phyloP scores from a whole-genome alignment of 495 filamentous ascomycete species.

The Hypoxylon intermedium region DNA sequence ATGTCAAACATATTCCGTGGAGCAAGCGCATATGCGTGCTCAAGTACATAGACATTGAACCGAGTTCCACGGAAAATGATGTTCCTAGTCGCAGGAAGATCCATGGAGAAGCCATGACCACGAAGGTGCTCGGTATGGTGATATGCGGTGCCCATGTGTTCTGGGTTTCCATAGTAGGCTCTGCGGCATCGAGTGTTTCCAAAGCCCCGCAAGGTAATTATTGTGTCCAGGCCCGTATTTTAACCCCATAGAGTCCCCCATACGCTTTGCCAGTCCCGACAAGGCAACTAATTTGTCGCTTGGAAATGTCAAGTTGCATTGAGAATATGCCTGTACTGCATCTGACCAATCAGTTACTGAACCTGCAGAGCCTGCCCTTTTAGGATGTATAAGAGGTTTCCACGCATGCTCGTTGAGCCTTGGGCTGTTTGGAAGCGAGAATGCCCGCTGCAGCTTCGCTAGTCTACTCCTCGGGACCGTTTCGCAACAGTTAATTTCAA shows the following conservation, averaged over 20 bases:
- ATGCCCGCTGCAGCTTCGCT: neutral
- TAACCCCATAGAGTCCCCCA: constrained; percentile 1
- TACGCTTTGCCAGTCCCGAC: constrained; percentile 21
- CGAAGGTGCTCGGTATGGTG: too few species aligned
- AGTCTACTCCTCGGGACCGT: constrained; percentile 2
- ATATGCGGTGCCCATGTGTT: neutral
- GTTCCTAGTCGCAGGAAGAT: constrained; percentile 22
- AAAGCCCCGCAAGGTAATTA: constrained; percentile 27
- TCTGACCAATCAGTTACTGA: constrained; percentile 1
- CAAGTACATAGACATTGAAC: constrained; percentile 16
- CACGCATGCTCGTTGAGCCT: neutral
- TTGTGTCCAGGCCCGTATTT: neutral
- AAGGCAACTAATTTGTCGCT: constrained; percentile 29
- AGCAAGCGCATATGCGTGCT: constrained; percentile 11
- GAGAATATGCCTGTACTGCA: constrained; percentile 9
- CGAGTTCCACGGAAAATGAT: constrained; percentile 8
- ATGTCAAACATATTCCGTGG: constrained; percentile 28
- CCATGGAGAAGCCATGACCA: too few species aligned
- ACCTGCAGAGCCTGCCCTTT: neutral
- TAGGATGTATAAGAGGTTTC: constrained; percentile 12
- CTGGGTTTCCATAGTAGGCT: constrained; percentile 26
- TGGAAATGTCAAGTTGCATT: constrained; percentile 14
- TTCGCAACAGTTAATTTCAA: constrained; percentile 10
- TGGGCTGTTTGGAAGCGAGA: too few species aligned
- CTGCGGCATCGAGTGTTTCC: constrained; percentile 19